Percentiles rank a stretch among this genome's conserved stretches.
These are phyloP conservation scores for Myxozyma melibiosi DNA, from an alignment of 805 yeast species.

Conservation along the genomic window DNA sequence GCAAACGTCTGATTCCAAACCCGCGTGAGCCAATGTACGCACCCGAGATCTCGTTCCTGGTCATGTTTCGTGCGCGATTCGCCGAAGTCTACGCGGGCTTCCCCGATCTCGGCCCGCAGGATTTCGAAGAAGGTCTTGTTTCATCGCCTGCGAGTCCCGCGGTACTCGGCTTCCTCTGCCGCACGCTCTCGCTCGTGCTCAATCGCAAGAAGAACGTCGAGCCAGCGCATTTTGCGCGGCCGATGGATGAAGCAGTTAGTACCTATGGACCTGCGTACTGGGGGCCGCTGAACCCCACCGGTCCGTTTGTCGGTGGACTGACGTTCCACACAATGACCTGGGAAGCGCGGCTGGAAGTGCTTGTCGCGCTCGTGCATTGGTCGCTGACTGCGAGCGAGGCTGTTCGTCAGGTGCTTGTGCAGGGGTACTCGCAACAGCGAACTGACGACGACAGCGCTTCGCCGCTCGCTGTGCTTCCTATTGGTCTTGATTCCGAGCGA, in stretches of 20 bases:
- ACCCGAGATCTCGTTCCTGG: slow-evolving; percentile 32
- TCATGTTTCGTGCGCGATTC: slow-evolving; percentile 38
- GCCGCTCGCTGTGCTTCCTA: slow-evolving; percentile 27
- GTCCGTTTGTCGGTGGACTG: slow-evolving; percentile 31
- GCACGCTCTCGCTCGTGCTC: slow-evolving; percentile 43
- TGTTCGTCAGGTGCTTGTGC: slow-evolving; percentile 30
- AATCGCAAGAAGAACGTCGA: slow-evolving; percentile 48
- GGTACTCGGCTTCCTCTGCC: slow-evolving; percentile 41
- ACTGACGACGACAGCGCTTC: slow-evolving; percentile 22
- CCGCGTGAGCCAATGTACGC: slow-evolving; percentile 20
- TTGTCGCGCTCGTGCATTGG: slow-evolving; percentile 43
- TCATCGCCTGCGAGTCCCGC: slow-evolving; percentile 33
- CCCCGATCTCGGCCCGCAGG: slow-evolving; percentile 46
- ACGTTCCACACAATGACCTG: slow-evolving; percentile 40
- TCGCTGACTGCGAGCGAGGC: slow-evolving; percentile 40
- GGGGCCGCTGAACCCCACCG: slow-evolving; percentile 24
- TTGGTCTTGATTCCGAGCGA: slow-evolving; percentile 36
- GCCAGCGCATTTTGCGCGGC: slow-evolving; percentile 42
- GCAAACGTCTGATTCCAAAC: slow-evolving; percentile 11
- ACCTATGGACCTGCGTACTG: slow-evolving; percentile 36
- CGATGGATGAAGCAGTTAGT: slow-evolving; percentile 45
- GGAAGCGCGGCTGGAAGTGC: slow-evolving; percentile 40
- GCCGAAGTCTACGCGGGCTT: slow-evolving; percentile 40
- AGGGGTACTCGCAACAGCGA: slow-evolving; percentile 14
- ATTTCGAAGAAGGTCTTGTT: slow-evolving; percentile 44